Evolutionary conservation across 495 filamentous ascomycete species (phyloP).

Genomic region (Lineolata rhizophorae): DNA sequence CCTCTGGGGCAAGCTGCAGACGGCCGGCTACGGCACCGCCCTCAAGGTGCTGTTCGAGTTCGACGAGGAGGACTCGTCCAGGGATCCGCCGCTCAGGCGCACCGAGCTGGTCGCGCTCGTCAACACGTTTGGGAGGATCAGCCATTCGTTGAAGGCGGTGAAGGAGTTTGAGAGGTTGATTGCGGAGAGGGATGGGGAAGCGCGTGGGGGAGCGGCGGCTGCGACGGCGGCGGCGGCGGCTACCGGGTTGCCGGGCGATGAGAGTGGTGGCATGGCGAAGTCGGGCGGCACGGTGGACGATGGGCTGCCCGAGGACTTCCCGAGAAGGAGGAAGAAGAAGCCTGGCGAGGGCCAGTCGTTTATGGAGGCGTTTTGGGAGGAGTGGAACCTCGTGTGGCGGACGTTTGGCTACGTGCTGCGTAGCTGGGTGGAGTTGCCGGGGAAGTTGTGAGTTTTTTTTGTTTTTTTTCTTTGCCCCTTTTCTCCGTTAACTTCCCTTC

Average conservation of each 20-base stretch:
- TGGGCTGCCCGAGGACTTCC: slow-evolving; percentile 18
- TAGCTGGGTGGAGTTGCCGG: slow-evolving; percentile 48
- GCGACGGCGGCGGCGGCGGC: not conserved
- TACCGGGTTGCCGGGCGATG: not conserved
- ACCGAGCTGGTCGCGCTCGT: slow-evolving; percentile 87
- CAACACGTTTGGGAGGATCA: slow-evolving; percentile 78
- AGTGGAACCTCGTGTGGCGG: slow-evolving; percentile 36
- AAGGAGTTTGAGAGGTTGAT: slow-evolving; percentile 50
- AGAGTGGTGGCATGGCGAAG: not conserved
- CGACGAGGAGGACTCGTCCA: slow-evolving; percentile 45
- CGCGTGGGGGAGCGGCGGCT: slow-evolving; percentile 16
- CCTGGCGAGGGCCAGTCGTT: slow-evolving; percentile 23
- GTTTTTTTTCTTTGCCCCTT: not conserved
- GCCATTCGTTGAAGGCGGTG: slow-evolving; percentile 52
- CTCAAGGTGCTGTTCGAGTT: slow-evolving; percentile 93
- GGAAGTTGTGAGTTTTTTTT: slow-evolving; percentile 38
- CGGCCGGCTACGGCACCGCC: slow-evolving; percentile 82
- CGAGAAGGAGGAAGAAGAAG: too few relatives aligned
- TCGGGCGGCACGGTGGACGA: slow-evolving; percentile 12
- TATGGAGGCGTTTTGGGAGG: slow-evolving; percentile 36
- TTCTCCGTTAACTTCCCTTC: slow-evolving; percentile 2
- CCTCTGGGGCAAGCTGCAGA: slow-evolving; percentile 96
- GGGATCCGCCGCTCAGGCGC: slow-evolving; percentile 55
- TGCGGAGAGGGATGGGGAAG: slow-evolving; percentile 27
- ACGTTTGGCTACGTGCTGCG: slow-evolving; percentile 41